Percentiles rank a stretch among this genome's conserved stretches.
Evolutionary conservation across 1,139 yeast species (phyloP).

Genomic region (Suhomyces yuchorum): DNA sequence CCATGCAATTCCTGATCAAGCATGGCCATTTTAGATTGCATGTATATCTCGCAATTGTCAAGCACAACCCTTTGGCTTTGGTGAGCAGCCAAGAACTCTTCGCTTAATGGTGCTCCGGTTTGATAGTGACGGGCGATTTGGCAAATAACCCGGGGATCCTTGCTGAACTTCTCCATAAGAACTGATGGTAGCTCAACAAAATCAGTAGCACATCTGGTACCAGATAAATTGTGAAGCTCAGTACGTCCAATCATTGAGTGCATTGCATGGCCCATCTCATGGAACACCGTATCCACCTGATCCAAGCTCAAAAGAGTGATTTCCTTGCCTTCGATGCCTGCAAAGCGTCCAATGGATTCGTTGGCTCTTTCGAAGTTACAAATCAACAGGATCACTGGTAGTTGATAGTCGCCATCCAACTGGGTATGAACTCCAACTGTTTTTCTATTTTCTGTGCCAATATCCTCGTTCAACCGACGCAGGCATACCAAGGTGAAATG

Average conservation of each 20-base stretch:
- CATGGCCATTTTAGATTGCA: conserved; percentile 88
- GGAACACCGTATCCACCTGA: conserved; percentile 92
- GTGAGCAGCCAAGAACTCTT: conserved; percentile 49
- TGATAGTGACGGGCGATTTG: conserved; percentile 74
- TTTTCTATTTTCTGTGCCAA: conserved; percentile 30
- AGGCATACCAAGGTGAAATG: conserved; percentile 98
- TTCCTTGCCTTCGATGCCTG: conserved; percentile 26
- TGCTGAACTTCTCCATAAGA: conserved; percentile 89
- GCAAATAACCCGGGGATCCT: conserved; percentile 73
- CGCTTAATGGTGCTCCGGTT: conserved; percentile 65
- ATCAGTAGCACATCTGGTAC: conserved; percentile 94
- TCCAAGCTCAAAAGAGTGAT: conserved; percentile 61
- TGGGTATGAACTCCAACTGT: conserved; percentile 49
- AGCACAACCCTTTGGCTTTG: conserved; percentile 56
- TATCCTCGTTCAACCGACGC: conserved; percentile 46
- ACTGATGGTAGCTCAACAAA: conserved; percentile 96
- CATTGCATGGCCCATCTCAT: conserved; percentile 99
- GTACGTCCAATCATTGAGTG: conserved; percentile 97
- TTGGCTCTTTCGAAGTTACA: conserved; percentile 68
- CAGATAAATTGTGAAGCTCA: conserved; percentile 84
- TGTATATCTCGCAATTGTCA: conserved; percentile 73
- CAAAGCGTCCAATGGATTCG: conserved; percentile 32
- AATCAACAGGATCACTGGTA: conserved; percentile 87
- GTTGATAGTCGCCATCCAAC: conserved; percentile 60
- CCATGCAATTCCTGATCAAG: conserved; percentile 79